Percentiles rank a stretch among this genome's conserved stretches.
phyloP scores from a whole-genome alignment of 83 land plant species.

The Picea abies region DNA sequence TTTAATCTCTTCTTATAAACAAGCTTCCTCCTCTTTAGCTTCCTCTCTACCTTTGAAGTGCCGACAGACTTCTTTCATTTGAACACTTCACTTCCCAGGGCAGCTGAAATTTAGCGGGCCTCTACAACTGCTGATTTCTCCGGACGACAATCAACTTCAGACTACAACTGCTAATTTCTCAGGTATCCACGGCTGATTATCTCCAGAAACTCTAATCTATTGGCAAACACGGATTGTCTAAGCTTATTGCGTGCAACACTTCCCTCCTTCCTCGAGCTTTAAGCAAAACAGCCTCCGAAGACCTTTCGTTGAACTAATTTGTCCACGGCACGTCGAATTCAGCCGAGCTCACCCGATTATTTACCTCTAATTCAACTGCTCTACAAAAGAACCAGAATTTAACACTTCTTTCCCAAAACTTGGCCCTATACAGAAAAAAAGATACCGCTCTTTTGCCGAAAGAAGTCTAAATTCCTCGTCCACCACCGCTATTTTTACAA shows the following conservation, averaged over 20 bases:
- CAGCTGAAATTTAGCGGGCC: background rate
- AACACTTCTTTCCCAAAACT: background rate
- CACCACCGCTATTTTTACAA: background rate
- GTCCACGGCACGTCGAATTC: constrained; percentile 10
- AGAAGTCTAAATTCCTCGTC: background rate
- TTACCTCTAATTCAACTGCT: constrained; percentile 4
- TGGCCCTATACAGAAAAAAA: background rate
- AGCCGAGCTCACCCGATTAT: background rate
- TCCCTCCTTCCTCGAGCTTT: background rate
- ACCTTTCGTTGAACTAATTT: background rate
- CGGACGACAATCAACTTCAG: background rate
- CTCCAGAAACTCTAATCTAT: background rate
- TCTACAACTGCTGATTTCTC: constrained; percentile 4
- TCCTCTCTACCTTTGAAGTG: background rate
- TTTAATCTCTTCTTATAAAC: background rate
- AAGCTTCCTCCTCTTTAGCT: background rate
- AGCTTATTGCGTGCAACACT: background rate
- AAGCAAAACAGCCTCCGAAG: background rate
- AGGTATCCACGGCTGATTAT: background rate
- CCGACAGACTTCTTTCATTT: too few species aligned
- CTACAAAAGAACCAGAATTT: background rate
- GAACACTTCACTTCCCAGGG: too few species aligned
- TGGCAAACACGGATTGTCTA: background rate
- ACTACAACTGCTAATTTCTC: background rate
- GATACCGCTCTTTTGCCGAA: background rate